Evolutionary conservation across 2,329 filamentous ascomycete genomes (phyloP).

Genomic region (Colletotrichum eremochloae): DNA sequence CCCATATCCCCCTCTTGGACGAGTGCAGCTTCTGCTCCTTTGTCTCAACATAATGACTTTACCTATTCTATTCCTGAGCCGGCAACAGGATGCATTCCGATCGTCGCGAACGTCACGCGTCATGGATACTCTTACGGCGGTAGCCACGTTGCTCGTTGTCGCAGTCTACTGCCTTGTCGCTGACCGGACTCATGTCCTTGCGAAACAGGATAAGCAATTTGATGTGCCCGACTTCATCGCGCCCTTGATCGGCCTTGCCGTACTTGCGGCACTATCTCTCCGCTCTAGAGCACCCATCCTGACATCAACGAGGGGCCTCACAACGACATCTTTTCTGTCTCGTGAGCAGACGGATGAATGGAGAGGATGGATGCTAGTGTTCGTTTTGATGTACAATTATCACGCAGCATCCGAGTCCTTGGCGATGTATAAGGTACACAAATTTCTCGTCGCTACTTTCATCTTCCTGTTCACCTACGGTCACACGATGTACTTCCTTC

Average conservation of each 20-base stretch:
- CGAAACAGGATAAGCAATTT: slow-evolving; percentile 64
- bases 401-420: slow-evolving; percentile 61
- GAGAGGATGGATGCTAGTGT: slow-evolving; percentile 75
- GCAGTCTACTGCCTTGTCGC: slow-evolving; percentile 63
- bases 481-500: slow-evolving; percentile 70
- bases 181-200: slow-evolving; percentile 67
- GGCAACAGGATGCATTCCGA: slow-evolving; percentile 43
- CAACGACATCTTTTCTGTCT: slow-evolving; percentile 52
- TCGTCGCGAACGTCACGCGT: slow-evolving; percentile 44
- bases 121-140: slow-evolving; percentile 47
- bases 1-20: slow-evolving; percentile 53
- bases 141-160: slow-evolving; percentile 45
- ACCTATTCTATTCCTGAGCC: slow-evolving; percentile 32
- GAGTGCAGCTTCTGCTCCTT: slow-evolving; percentile 46
- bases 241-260: slow-evolving; percentile 44
- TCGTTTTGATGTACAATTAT: slow-evolving; percentile 68
- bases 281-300: slow-evolving; percentile 11
- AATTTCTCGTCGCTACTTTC: slow-evolving; percentile 68
- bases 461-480: slow-evolving; percentile 74
- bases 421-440: slow-evolving; percentile 67
- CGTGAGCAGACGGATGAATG: slow-evolving; percentile 73
- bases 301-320: neutral
- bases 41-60: slow-evolving; percentile 38
- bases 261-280: slow-evolving; percentile 43
- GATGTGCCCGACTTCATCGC: slow-evolving; percentile 46